Evolutionary conservation across 2,329 filamentous ascomycete genomes (phyloP).

Genomic region (Xylaria sp.): DNA sequence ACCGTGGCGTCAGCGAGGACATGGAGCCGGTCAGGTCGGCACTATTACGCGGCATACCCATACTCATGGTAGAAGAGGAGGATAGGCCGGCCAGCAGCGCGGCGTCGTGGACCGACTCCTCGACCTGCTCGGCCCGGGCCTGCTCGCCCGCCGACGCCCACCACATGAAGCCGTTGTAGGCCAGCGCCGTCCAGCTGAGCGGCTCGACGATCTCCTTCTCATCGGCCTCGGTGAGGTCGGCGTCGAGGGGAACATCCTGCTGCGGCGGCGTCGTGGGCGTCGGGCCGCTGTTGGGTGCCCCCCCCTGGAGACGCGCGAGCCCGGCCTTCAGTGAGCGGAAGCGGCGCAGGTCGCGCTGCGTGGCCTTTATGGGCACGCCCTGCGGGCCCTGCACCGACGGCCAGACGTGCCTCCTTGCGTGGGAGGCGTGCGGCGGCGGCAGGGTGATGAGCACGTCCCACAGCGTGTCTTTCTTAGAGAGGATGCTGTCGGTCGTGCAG

Average conservation of each 20-base stretch:
- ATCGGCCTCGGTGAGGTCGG: slow-evolving; percentile 31
- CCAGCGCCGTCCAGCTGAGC: slow-evolving; percentile 70
- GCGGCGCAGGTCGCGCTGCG: slow-evolving; percentile 84
- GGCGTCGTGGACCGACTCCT: slow-evolving; percentile 58
- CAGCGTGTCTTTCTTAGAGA: slow-evolving; percentile 81
- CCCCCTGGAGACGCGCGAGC: slow-evolving; percentile 52
- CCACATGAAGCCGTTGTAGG: slow-evolving; percentile 86
- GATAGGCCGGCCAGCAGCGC: slow-evolving; percentile 58
- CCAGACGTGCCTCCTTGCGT: slow-evolving; percentile 67
- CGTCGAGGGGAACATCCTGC: slow-evolving; percentile 22
- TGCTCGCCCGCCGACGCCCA: slow-evolving; percentile 84
- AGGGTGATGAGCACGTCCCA: slow-evolving; percentile 91
- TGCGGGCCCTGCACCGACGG: slow-evolving; percentile 72
- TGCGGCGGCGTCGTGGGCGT: slow-evolving; percentile 21
- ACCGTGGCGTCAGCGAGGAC: slow-evolving; percentile 46
- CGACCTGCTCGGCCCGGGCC: slow-evolving; percentile 60
- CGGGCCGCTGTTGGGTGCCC: slow-evolving; percentile 21
- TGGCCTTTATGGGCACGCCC: slow-evolving; percentile 74
- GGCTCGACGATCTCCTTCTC: slow-evolving; percentile 60
- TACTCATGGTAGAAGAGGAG: slow-evolving; percentile 32
- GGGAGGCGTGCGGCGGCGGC: slow-evolving; percentile 62
- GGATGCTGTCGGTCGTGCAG: slow-evolving; percentile 92
- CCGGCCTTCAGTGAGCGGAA: slow-evolving; percentile 71
- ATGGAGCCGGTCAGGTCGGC: slow-evolving; percentile 48
- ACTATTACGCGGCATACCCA: slow-evolving; percentile 36